phyloP scores from a whole-genome alignment of 2,329 filamentous ascomycete species.

The Leptographium procerum region DNA sequence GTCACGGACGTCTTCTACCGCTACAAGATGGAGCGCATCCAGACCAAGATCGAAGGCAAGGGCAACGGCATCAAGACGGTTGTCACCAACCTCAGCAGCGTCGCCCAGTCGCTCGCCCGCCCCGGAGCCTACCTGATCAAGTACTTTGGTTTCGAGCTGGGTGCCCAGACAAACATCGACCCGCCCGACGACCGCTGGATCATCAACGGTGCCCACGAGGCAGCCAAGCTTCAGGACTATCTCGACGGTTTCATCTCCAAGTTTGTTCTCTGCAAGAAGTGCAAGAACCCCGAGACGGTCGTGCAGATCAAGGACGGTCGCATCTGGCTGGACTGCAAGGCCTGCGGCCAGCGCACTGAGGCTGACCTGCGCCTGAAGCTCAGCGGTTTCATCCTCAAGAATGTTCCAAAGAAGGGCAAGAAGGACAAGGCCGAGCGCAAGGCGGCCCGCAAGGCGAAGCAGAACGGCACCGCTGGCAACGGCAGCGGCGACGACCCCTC shows the following conservation, averaged over 20 bases:
- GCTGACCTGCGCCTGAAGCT: conserved; percentile 93
- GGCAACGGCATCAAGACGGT: conserved; percentile 99
- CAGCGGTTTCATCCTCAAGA: conserved; percentile 94
- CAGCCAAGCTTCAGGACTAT: conserved; percentile 91
- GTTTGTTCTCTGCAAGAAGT: conserved; percentile 98
- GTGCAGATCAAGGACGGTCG: conserved; percentile 87
- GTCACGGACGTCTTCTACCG: conserved; percentile 98
- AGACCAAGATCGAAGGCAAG: conserved; percentile 99
- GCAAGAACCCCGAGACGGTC: conserved; percentile 98
- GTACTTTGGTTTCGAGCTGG: conserved; percentile 98
- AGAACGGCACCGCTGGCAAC: conserved; percentile 51
- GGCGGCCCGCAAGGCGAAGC: conserved; percentile 83
- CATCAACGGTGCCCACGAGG: conserved; percentile 97
- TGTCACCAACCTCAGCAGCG: conserved; percentile 90
- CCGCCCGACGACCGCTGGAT: conserved; percentile 98
- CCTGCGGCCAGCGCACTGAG: conserved; percentile 84
- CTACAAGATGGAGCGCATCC: conserved; percentile 99
- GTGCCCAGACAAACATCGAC: conserved; percentile 96
- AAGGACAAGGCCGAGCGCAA: conserved; percentile 91
- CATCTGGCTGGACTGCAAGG: conserved; percentile 96
- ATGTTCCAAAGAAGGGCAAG: conserved; percentile 85
- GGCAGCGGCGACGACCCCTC: conserved; percentile 53
- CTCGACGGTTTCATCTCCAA: conserved; percentile 97
- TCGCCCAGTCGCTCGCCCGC: conserved; percentile 83
- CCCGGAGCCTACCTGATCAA: conserved; percentile 96